A percentile compares a stretch with the other conserved stretches of the same genome.
Conservation (phyloP, 805 yeast species). For the Candida bentonensis region DNA sequence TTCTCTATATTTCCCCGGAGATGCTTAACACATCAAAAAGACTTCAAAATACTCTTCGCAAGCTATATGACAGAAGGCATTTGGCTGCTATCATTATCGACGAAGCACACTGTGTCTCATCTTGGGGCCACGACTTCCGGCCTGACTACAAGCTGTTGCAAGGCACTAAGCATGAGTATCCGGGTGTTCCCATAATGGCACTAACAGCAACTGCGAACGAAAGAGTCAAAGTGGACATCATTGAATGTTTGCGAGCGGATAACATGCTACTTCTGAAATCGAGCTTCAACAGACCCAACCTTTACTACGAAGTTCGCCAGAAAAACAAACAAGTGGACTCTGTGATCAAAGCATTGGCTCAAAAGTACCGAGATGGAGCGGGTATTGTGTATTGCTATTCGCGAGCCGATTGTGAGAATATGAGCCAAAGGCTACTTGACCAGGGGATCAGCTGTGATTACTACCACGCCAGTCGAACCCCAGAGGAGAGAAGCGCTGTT, state of each 20-base stretch:
- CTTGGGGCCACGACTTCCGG: constrained; percentile 98
- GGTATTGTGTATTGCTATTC: constrained; percentile 95
- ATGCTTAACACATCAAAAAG: constrained; percentile 69
- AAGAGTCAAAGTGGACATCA: constrained; percentile 65
- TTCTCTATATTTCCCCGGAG: constrained; percentile 88
- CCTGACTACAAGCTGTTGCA: constrained; percentile 85
- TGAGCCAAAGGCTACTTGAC: constrained; percentile 43
- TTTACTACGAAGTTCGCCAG: constrained; percentile 61
- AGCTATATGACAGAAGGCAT: constrained; percentile 37
- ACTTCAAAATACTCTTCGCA: constrained; percentile 48
- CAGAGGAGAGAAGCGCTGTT: constrained; percentile 41
- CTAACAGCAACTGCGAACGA: constrained; percentile 95
- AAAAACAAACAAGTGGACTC: constrained; percentile 27
- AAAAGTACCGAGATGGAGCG: constrained; percentile 10
- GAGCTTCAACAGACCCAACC: constrained; percentile 81
- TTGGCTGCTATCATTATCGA: constrained; percentile 86
- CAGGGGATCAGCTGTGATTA: constrained; percentile 53
- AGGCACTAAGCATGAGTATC: constrained; percentile 57
- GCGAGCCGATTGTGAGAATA: constrained; percentile 73
- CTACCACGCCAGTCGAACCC: constrained; percentile 93
- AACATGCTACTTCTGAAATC: constrained; percentile 55
- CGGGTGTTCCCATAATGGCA: constrained; percentile 84
- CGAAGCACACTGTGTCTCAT: constrained; percentile 95
- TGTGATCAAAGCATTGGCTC: constrained; percentile 10
- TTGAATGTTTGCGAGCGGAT: constrained; percentile 32